Evolutionary conservation across 371 early-diverging fungal genomes (phyloP), one percentile per base, ranked within the genome.

Genomic region (Actinomortierella wolfii): DNA sequence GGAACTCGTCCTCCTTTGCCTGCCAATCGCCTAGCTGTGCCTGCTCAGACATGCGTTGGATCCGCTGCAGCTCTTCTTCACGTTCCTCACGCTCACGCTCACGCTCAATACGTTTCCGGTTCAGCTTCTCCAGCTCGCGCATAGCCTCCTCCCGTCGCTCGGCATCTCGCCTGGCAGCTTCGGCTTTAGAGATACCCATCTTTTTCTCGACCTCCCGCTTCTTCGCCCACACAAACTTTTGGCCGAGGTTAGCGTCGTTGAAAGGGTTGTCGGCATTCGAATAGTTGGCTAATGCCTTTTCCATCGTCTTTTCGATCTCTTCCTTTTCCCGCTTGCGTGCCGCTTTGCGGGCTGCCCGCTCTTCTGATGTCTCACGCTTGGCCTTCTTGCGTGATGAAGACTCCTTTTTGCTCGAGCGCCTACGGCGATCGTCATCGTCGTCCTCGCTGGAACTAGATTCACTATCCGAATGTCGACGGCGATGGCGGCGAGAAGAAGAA

Each of bases 11-110:
- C 64, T 97, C 97, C 29, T 91, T 86, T 4, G 88, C 82, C 75
- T 94, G 90, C 97, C 97, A 97, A 73, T 97, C 97, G n/a, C 96
- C 97, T 68, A 95, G 83, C 46, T 88, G 89, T 7, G 88, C 92
- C 40, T 88, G 81, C 68, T 95, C 96, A 18, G 89, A 84, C 53
- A 94, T 94, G 1, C 95, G 77, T 61, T 93, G 90, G 23, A 68
- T 78, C 43, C 86, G 78, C 6, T 78, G 76, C 64, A 83, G 78
- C 64, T 97, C 97, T 61, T 92, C 87, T 58, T 96, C 96, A 7
- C 94, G 79, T 54, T 91, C 78, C 62, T 87, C 84, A 69, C 83
- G 82, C 73, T 95, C 95, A 0, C 85, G 70, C 57, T 96, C 97
- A 39, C 97, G 88, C 73, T 91, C 86, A 47, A 83, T 84, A 51